phyloP scores from a whole-genome alignment of 2,329 filamentous ascomycete genomes.

The Alternaria incomplexa region DNA sequence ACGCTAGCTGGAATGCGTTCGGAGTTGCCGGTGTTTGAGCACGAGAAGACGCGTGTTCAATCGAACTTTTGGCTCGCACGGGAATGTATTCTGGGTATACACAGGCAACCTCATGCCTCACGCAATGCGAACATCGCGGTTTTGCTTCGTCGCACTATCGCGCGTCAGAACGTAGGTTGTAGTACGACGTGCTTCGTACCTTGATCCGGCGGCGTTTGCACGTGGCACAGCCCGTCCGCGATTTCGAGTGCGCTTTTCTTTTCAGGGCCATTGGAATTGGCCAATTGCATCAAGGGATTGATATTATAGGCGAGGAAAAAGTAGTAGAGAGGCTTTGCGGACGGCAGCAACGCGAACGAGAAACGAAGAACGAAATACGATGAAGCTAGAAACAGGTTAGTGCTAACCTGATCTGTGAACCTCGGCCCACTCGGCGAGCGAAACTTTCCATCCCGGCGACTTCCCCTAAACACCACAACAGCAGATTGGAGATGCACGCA shows the following conservation, averaged over 20 bases:
- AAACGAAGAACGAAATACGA: constrained; percentile 17
- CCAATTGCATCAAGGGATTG: neutral
- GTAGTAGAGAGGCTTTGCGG: neutral
- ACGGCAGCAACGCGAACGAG: neutral
- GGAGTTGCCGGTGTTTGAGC: neutral
- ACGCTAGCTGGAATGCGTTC: neutral
- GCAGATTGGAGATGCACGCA: neutral
- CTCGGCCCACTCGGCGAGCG: neutral
- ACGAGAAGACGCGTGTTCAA: neutral
- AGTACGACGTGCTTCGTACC: constrained; percentile 8
- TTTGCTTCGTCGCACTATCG: constrained; percentile 23
- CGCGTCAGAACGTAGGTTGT: neutral
- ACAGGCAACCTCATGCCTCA: constrained; percentile 13
- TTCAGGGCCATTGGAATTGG: constrained; percentile 1
- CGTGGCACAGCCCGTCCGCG: constrained; percentile 21
- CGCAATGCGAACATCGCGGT: constrained; percentile 19
- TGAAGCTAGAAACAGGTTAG: neutral
- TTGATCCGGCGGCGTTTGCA: constrained; percentile 32
- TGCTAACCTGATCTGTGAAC: neutral
- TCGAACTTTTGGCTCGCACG: neutral
- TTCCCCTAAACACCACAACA: neutral
- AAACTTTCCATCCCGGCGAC: neutral
- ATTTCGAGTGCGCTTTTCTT: constrained; percentile 24
- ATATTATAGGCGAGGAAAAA: neutral
- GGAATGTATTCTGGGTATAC: constrained; percentile 4